These are phyloP conservation scores for Viola pubescens DNA, from an alignment of 441 rosid species.

Conservation along the genomic window DNA sequence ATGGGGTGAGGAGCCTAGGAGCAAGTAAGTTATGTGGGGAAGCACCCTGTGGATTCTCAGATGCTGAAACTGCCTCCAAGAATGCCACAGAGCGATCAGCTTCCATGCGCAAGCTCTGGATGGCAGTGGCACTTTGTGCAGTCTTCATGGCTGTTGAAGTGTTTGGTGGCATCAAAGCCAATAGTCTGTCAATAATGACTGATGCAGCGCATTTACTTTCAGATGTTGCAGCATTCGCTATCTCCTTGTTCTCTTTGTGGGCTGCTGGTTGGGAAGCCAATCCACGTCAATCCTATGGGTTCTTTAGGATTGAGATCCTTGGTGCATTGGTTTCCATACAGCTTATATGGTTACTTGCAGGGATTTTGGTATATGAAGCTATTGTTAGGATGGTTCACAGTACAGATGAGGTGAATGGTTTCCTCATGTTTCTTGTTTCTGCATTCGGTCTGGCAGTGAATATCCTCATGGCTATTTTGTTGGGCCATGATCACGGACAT, in stretches of 20 bases:
- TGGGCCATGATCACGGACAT: slow-evolving; percentile 51
- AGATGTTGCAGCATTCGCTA: slow-evolving; percentile 64
- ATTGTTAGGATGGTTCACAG: slow-evolving; percentile 44
- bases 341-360: slow-evolving; percentile 69
- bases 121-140: slow-evolving; percentile 38
- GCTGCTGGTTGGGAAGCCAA: slow-evolving; percentile 73
- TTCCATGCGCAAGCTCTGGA: slow-evolving; percentile 47
- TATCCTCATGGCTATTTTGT: slow-evolving; percentile 44
- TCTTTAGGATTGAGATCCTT: slow-evolving; percentile 59
- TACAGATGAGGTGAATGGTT: slow-evolving; percentile 45
- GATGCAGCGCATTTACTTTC: slow-evolving; percentile 68
- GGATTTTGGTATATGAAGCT: slow-evolving; percentile 66
- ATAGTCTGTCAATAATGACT: slow-evolving; percentile 56
- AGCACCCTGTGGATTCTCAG: slow-evolving; percentile 53
- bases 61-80: slow-evolving; percentile 29
- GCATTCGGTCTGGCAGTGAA: slow-evolving; percentile 56
- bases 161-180: slow-evolving; percentile 54
- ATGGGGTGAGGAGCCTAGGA: slow-evolving; percentile 16
- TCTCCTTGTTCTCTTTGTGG: slow-evolving; percentile 62
- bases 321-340: slow-evolving; percentile 63
- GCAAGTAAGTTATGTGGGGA: slow-evolving; percentile 42
- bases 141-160: slow-evolving; percentile 54
- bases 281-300: slow-evolving; percentile 65
- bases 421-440: slow-evolving; percentile 51
- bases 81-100: slow-evolving; percentile 47